phyloP scores from a whole-genome alignment of 2,329 filamentous ascomycete genomes.

The Hypoxylon sp. region DNA sequence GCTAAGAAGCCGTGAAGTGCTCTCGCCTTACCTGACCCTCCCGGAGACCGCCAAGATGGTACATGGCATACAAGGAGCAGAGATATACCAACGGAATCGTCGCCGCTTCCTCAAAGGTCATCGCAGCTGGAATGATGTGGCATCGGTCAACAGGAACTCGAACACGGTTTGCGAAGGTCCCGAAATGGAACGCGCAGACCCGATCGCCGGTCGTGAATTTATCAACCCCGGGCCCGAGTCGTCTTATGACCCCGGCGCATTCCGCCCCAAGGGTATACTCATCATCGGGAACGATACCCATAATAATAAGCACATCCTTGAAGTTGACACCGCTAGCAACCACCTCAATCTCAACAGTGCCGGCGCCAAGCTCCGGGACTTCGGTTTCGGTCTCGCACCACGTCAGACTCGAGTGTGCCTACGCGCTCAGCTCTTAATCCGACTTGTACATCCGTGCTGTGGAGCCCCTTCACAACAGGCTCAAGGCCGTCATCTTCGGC shows the following conservation, averaged over 20 bases:
- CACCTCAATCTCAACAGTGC: slow-evolving; percentile 46
- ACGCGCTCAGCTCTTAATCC: slow-evolving; percentile 25
- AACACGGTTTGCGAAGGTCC: slow-evolving; percentile 34
- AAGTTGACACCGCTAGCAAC: slow-evolving; percentile 50
- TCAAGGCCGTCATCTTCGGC: no score
- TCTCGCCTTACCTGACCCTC: slow-evolving; percentile 30
- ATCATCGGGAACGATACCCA: slow-evolving; percentile 38
- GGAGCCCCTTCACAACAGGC: slow-evolving; percentile 12
- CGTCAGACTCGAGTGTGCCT: slow-evolving; percentile 39
- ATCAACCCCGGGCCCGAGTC: slow-evolving; percentile 16
- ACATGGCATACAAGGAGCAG: slow-evolving; percentile 45
- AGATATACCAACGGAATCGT: slow-evolving; percentile 45
- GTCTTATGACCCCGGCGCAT: slow-evolving; percentile 18
- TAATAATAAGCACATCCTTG: slow-evolving; percentile 46
- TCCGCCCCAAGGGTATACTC: slow-evolving; percentile 39
- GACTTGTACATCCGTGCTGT: slow-evolving; percentile 27
- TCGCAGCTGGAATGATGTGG: slow-evolving; percentile 44
- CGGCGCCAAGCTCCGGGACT: no score
- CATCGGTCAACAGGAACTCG: neutral
- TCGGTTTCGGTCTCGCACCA: no score
- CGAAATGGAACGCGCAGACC: slow-evolving; percentile 31
- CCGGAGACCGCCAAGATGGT: slow-evolving; percentile 40
- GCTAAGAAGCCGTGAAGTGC: no score
- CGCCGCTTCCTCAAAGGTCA: slow-evolving; percentile 47
- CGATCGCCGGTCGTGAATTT: slow-evolving; percentile 33